Percentiles rank a stretch among this genome's conserved stretches.
These are phyloP conservation scores for Clavispora vitiphila DNA, from an alignment of 805 yeast species.

Conservation along the genomic window DNA sequence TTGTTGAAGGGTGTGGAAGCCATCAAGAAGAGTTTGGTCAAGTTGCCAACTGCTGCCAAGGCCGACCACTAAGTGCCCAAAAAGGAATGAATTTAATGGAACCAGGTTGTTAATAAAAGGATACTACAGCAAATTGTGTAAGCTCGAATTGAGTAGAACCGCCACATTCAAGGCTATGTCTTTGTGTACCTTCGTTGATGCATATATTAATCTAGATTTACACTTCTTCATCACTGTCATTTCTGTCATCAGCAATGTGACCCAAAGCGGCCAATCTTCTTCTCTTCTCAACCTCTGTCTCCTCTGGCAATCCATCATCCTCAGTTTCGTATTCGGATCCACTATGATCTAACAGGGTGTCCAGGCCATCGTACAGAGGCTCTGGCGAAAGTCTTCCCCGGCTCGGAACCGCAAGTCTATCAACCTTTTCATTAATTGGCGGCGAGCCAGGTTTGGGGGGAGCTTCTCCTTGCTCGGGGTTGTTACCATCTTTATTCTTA, in stretches of 20 bases:
- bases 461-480: neutral
- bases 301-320: conserved; percentile 31
- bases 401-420: neutral
- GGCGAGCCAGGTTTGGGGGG: neutral
- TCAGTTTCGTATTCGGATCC: conserved; percentile 16
- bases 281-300: conserved; percentile 62
- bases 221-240: conserved; percentile 48
- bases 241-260: conserved; percentile 31
- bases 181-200: neutral
- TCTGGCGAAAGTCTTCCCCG: neutral
- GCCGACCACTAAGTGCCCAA: conserved; percentile 31
- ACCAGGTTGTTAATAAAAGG: neutral
- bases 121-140: neutral
- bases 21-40: conserved; percentile 54
- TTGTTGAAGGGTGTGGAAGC: conserved; percentile 73
- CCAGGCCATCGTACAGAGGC: conserved; percentile 6
- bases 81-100: neutral
- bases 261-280: conserved; percentile 62
- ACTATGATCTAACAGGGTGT: neutral
- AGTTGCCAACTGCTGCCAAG: conserved; percentile 50
- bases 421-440: neutral
- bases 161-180: too few relatives aligned
- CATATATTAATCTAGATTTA: conserved; percentile 3
- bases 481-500: conserved; percentile 18
- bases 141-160: too few relatives aligned